Conservation (phyloP, 805 yeast species). For the Teunomyces atbi region DNA sequence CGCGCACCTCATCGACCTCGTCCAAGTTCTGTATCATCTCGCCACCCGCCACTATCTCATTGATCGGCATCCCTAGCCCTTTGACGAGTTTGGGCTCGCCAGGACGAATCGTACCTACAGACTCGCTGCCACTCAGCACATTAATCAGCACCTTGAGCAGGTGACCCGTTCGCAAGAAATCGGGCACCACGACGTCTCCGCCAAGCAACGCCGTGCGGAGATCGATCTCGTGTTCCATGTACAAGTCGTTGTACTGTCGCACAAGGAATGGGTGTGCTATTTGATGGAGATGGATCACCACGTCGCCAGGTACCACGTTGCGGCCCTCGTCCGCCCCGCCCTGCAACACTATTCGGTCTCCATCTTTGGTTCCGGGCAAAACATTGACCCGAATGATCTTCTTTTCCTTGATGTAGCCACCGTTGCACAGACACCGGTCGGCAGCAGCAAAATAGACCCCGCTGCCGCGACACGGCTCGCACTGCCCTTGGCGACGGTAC, state of each 20-base stretch:
- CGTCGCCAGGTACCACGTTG: constrained; percentile 63
- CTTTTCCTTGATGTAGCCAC: constrained; percentile 48
- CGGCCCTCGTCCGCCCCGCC: constrained; percentile 67
- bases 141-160: constrained; percentile 30
- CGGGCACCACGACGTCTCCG: constrained; percentile 42
- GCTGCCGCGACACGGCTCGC: constrained; percentile 34
- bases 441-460: constrained; percentile 24
- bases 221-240: constrained; percentile 45
- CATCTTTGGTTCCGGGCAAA: constrained; percentile 54
- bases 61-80: constrained; percentile 64
- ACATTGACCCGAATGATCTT: constrained; percentile 53
- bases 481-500: constrained; percentile 34
- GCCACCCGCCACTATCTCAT: constrained; percentile 21
- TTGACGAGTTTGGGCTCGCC: constrained; percentile 47
- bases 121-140: constrained; percentile 37
- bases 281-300: constrained; percentile 52
- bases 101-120: constrained; percentile 55
- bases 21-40: constrained; percentile 22
- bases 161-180: constrained; percentile 33
- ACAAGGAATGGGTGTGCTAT: constrained; percentile 36
- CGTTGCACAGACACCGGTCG: constrained; percentile 23
- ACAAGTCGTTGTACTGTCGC: constrained; percentile 46
- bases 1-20: constrained; percentile 13
- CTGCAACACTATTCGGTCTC: constrained; percentile 51
- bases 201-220: constrained; percentile 57